phyloP scores from a whole-genome alignment of 495 filamentous ascomycete genomes.

The Tuber indicum region DNA sequence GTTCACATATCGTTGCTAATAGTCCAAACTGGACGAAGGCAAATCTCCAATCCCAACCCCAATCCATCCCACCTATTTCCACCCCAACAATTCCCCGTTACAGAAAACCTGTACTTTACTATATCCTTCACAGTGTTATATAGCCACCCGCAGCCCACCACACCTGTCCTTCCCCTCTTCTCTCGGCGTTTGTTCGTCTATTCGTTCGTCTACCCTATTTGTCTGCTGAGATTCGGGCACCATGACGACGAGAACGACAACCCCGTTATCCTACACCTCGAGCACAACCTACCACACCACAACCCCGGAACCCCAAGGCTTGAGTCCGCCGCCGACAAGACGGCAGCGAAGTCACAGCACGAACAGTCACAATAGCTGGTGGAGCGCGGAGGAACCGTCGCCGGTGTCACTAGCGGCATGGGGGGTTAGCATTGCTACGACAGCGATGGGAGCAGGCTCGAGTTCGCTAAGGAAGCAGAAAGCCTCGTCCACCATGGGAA shows the following conservation, averaged over 20 bases:
- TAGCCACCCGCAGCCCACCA: not conserved
- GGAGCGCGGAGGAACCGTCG: not conserved
- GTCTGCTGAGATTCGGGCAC: not conserved
- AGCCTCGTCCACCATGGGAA: not conserved
- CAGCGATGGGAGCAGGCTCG: not conserved
- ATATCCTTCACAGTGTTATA: not conserved
- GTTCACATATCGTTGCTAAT: not conserved
- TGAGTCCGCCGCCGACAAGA: not conserved
- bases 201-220: not conserved
- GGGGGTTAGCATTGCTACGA: not conserved
- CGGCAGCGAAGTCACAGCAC: not conserved
- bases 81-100: not conserved
- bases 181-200: not conserved
- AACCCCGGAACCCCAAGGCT: not conserved
- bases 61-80: not conserved
- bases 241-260: not conserved
- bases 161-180: not conserved
- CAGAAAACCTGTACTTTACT: not conserved
- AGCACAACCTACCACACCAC: not conserved
- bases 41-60: not conserved
- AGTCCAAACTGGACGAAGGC: not conserved
- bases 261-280: conserved; percentile 1
- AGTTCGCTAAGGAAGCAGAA: not conserved
- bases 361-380: not conserved
- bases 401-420: not conserved